Evolutionary conservation across 2,329 filamentous ascomycete species (phyloP).

Genomic region (Akanthomyces dipterigenus): DNA sequence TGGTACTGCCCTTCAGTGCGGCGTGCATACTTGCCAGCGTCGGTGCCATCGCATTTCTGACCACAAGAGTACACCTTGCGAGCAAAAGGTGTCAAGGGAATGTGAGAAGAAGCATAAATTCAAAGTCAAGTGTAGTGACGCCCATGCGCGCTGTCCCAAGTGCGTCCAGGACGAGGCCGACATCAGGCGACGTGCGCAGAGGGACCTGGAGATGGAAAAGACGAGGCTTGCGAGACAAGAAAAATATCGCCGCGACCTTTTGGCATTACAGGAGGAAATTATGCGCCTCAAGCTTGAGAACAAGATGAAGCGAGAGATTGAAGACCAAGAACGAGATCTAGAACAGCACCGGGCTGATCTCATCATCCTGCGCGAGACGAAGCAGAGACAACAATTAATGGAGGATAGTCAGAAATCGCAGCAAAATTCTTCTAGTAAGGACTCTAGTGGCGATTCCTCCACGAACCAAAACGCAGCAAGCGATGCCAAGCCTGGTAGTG

Average conservation of each 20-base stretch:
- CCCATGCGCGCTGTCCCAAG: constrained; percentile 34
- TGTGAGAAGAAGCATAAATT: constrained; percentile 43
- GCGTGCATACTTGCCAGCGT: constrained; percentile 49
- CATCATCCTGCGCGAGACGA: constrained; percentile 28
- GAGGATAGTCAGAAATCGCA: constrained; percentile 13
- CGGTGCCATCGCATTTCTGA: constrained; percentile 57
- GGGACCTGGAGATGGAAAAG: constrained; percentile 45
- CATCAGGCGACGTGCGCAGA: constrained; percentile 33
- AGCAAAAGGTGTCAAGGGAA: constrained; percentile 39
- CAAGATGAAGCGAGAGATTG: constrained; percentile 35
- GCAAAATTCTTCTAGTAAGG: too few relatives aligned
- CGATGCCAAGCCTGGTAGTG: constrained; percentile 16
- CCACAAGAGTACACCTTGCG: constrained; percentile 43
- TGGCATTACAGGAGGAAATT: constrained; percentile 48
- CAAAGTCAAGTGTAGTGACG: constrained; percentile 38
- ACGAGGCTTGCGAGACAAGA: constrained; percentile 37
- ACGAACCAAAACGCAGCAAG: not conserved
- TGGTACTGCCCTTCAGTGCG: constrained; percentile 45
- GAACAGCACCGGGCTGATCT: constrained; percentile 42
- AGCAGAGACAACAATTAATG: too few relatives aligned
- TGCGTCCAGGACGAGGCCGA: constrained; percentile 47
- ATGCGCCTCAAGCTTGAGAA: constrained; percentile 39
- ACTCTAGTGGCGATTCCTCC: too few relatives aligned
- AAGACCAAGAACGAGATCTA: constrained; percentile 36
- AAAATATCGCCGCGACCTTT: constrained; percentile 38